These are phyloP conservation scores for Candida maris DNA, from an alignment of 805 yeast genomes.

Conservation along the genomic window DNA sequence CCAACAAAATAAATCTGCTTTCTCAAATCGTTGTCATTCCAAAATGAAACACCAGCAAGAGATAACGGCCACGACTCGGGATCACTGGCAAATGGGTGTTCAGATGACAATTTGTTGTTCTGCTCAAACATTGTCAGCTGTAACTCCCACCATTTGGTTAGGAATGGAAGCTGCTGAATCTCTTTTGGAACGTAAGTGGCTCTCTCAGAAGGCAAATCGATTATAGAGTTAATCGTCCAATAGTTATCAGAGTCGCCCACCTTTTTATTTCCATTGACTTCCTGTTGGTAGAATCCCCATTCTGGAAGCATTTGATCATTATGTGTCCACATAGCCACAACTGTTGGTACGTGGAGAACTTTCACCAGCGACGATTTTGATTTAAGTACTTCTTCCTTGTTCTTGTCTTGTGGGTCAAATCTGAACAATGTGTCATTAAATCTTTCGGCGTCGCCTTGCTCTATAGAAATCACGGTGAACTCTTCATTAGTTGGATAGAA, in stretches of 20 bases:
- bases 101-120: constrained; percentile 79
- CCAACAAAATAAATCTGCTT: constrained; percentile 89
- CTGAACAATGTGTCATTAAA: constrained; percentile 77
- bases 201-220: constrained; percentile 62
- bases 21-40: constrained; percentile 69
- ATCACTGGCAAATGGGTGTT: constrained; percentile 93
- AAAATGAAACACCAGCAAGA: constrained; percentile 88
- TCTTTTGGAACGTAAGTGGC: constrained; percentile 60
- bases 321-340: constrained; percentile 94
- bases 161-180: constrained; percentile 63
- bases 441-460: constrained; percentile 50
- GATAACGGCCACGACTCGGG: constrained; percentile 92
- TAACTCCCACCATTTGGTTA: constrained; percentile 84
- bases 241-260: constrained; percentile 59
- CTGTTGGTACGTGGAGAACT: constrained; percentile 76
- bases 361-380: constrained; percentile 69
- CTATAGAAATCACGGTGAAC: constrained; percentile 69
- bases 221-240: constrained; percentile 75
- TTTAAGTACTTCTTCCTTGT: constrained; percentile 49
- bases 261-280: constrained; percentile 92
- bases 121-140: constrained; percentile 88
- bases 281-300: constrained; percentile 92
- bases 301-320: constrained; percentile 82
- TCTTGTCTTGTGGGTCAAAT: constrained; percentile 57
- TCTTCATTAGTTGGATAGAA: constrained; percentile 89